Evolutionary conservation across 176 grass and related monocot genomes (phyloP), one percentile per base, ranked within the genome.

Genomic region (Guadua angustifolia): DNA sequence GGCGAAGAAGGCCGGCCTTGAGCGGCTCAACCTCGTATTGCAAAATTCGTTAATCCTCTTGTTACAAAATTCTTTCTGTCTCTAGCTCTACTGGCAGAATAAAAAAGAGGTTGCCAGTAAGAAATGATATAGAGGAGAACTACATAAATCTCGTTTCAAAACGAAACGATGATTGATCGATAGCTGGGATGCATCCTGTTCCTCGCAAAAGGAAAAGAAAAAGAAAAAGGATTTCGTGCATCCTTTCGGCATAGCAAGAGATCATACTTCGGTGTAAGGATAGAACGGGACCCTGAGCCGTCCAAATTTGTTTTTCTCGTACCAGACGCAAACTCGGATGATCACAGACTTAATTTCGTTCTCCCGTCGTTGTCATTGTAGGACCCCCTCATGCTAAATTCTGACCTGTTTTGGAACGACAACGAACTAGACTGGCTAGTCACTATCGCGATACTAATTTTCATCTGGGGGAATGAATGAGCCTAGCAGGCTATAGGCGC

Each of bases 331-430:
- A 19, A 3, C 18, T 21, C 18, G 52, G 52, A 55, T 7, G 52
- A 55, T 55, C 52, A 8, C 52, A 21, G 6, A 3, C 18, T 19
- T 3, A 19, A 2, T 19, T 55, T 19, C 1, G 17, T 55, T 40
- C 24, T 55, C 59, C 84, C 18, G 29, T 81, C 59, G 36, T 72
- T 56, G 61, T 68, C 47, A 13, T 39, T 58, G 22, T 32, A 43
- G 22, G 56, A 17, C 29, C 66, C 66, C 59, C 44, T 51, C 17
- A 19, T 19, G 7, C 51, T 33, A 33, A 44, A 69, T 33, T 17
- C 16, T 56, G 24, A 9, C 36, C 46, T 15, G 69, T 57, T 70
- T 9, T 62, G 17, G 76, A 73, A 11, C 12, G 59, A 4, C 53
- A 25, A 26, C 55, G 38, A 77, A 22, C 5, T 8, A 17, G 12